Percentiles rank a stretch among this genome's conserved stretches.
phyloP scores from a whole-genome alignment of 2,329 filamentous ascomycete species.

The Plenodomus lindquistii region DNA sequence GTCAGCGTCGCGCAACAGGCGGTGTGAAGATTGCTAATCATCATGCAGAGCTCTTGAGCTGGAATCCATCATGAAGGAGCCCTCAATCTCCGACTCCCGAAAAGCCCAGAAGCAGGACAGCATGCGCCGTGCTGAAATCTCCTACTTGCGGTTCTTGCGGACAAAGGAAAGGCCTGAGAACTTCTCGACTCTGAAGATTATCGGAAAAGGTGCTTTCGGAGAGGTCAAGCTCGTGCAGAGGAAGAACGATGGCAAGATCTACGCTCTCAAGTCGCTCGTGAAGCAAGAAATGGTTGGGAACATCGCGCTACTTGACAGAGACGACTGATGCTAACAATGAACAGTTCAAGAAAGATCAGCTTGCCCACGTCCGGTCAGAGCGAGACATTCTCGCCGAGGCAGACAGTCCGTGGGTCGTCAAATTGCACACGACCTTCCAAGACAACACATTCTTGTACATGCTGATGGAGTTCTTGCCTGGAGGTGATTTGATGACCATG shows the following conservation, averaged over 20 bases:
- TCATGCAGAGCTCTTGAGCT: conserved; percentile 80
- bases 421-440: conserved; percentile 97
- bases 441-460: conserved; percentile 96
- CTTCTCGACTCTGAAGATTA: conserved; percentile 96
- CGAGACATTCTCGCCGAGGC: conserved; percentile 97
- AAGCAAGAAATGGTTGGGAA: conserved; percentile 84
- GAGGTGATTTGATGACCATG: conserved; percentile 99
- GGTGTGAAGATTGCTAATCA: conserved; percentile 19
- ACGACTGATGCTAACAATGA: conserved; percentile 18
- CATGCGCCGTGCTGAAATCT: conserved; percentile 84
- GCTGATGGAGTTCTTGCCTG: conserved; percentile 98
- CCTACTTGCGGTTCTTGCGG: conserved; percentile 90
- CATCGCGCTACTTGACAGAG: no score
- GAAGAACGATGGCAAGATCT: conserved; percentile 94
- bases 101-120: conserved; percentile 85
- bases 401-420: conserved; percentile 99
- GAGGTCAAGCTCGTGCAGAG: conserved; percentile 98
- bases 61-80: conserved; percentile 80
- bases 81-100: conserved; percentile 71
- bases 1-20: conserved; percentile 55
- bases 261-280: conserved; percentile 96
- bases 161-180: conserved; percentile 93
- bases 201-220: conserved; percentile 97
- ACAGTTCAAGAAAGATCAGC: conserved; percentile 92
- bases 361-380: conserved; percentile 95